Evolutionary conservation across 2,329 filamentous ascomycete species (phyloP).

Genomic region (Orbilia blumenaviensis): DNA sequence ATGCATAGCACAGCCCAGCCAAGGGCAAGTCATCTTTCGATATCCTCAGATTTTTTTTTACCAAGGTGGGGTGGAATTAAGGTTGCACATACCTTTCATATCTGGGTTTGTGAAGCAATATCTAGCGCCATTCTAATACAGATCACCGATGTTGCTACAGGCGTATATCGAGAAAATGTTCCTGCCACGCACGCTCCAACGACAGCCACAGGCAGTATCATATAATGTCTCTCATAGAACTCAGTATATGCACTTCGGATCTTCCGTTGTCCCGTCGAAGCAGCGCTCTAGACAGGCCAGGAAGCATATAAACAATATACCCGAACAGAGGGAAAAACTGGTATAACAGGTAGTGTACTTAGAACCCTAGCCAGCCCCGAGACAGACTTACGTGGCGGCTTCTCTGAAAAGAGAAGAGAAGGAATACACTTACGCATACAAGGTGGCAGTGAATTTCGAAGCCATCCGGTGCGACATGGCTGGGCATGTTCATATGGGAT

Average conservation of each 20-base stretch:
- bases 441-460: background rate
- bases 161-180: background rate
- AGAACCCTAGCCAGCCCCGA: background rate
- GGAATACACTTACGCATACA: background rate
- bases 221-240: background rate
- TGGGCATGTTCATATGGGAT: background rate
- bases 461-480: background rate
- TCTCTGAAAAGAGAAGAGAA: background rate
- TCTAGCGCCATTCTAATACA: background rate
- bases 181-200: constrained; percentile 8
- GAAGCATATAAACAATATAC: background rate
- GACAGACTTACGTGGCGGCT: constrained; percentile 12
- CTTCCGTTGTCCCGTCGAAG: background rate
- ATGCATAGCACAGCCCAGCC: constrained; percentile 12
- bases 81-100: constrained; percentile 4
- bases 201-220: background rate
- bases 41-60: background rate
- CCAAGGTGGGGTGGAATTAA: background rate
- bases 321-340: background rate
- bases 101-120: background rate
- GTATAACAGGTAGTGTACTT: background rate
- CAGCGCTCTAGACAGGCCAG: background rate
- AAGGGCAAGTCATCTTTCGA: background rate
- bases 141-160: background rate
- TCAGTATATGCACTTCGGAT: background rate